Evolutionary conservation across 768 basidiomycete genomes (phyloP), one percentile per base, ranked within the genome.

Genomic region (Hygrocybe coccinea): DNA sequence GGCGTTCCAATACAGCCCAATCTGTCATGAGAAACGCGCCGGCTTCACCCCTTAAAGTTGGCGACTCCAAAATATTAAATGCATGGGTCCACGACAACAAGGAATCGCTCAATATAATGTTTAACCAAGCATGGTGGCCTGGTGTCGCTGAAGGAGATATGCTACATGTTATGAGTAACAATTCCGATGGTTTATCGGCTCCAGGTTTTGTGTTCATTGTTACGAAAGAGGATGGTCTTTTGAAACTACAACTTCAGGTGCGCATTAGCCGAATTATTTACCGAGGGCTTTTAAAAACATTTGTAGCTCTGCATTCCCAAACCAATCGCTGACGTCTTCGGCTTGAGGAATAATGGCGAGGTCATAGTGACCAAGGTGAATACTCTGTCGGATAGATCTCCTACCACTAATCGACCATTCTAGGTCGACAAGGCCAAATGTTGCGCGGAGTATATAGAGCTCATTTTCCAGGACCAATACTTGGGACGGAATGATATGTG

Each of bases 401-500:
- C 35, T 56, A 41, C 50, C 41, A 47, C 62, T 54, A 54, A 43
- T 21, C 4, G 19, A 47, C 5, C 58, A 58, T 62, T 44, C 24
- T 52, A 91, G 89, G 87, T 90, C 39, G 84, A 94, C 59, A 82
- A 78, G 60, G 73, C 76, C 6, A 70, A 72, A 36, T 79, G 82
- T 56, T 79, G 74, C 22, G 90, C 89, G 1, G 85, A 89, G 57
- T 87, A 86, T 65, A 79, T 98, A 49, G 95, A 98, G 64, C 80
- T 98, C 55, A 84, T 85, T 45, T 98, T 98, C 65, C 89, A 91
- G 59, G 94, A 97, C 67, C 93, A 95, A 65, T 97, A 97, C 67
- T 78, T 97, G 14, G 95, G 95, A 14, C 83, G 97, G 45, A 92
- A 89, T 58, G 97, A 97, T 61, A 95, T 97, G 93, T 97, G 95